A percentile compares a stretch with the other conserved stretches of the same genome.
These are phyloP conservation scores for Scleromitrula shiraiana DNA, from an alignment of 2,329 filamentous ascomycete species.

Conservation along the genomic window DNA sequence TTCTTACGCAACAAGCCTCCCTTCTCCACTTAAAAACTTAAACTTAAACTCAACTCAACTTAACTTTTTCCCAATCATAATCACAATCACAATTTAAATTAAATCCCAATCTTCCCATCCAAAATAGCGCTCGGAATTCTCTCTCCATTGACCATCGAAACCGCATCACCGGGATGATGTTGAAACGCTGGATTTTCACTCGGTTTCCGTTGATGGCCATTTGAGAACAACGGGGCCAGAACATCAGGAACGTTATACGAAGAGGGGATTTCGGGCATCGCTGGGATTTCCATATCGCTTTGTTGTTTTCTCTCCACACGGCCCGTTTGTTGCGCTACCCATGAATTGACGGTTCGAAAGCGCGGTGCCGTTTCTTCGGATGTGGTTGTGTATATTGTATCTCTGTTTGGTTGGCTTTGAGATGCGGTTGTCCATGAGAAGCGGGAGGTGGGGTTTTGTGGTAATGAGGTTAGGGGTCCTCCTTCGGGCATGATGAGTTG, in stretches of 20 bases:
- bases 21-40: not conserved
- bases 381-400: constrained; percentile 27
- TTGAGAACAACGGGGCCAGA: constrained; percentile 10
- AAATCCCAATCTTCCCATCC: constrained; percentile 24
- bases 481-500: constrained; percentile 39
- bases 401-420: constrained; percentile 18
- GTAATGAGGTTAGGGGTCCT: constrained; percentile 7
- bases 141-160: constrained; percentile 21
- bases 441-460: constrained; percentile 10
- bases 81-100: constrained; percentile 5
- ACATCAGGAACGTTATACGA: not conserved
- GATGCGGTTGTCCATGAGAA: constrained; percentile 27
- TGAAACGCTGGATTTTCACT: constrained; percentile 27
- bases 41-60: not conserved
- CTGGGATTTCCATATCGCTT: constrained; percentile 27
- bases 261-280: constrained; percentile 22
- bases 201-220: constrained; percentile 20
- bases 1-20: too few relatives aligned
- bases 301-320: constrained; percentile 42
- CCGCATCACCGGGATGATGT: constrained; percentile 28
- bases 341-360: constrained; percentile 52
- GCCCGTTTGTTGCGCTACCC: constrained; percentile 57
- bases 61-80: too few relatives aligned
- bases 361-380: constrained; percentile 35
- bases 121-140: constrained; percentile 27